These are phyloP conservation scores for Rosa lucieae DNA, from an alignment of 306 rosid species.

Conservation along the genomic window DNA sequence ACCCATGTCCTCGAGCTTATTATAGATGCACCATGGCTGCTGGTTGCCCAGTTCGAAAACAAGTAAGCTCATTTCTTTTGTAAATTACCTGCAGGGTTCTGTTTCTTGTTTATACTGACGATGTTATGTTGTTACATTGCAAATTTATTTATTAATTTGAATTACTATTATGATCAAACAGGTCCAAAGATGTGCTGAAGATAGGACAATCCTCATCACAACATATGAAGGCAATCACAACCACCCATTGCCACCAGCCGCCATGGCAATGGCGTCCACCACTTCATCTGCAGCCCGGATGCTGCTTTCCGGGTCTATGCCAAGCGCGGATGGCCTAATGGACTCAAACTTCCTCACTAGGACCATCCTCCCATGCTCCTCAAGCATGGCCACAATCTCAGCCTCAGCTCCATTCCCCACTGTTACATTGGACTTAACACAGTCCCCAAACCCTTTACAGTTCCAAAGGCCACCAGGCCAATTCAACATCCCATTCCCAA, in stretches of 20 bases:
- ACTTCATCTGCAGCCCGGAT: slow-evolving; percentile 75
- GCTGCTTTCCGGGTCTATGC: slow-evolving; percentile 79
- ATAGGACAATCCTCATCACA: slow-evolving; percentile 58
- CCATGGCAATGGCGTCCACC: slow-evolving; percentile 79
- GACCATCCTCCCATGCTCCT: slow-evolving; percentile 58
- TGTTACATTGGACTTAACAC: slow-evolving; percentile 78
- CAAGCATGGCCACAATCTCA: slow-evolving; percentile 82
- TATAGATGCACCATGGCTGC: slow-evolving; percentile 77
- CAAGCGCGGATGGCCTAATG: slow-evolving; percentile 57
- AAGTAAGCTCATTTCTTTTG: slow-evolving; percentile 41
- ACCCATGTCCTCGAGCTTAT: slow-evolving; percentile 91
- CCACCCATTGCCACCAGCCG: slow-evolving; percentile 83
- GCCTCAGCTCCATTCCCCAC: slow-evolving; percentile 93
- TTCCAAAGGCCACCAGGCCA: slow-evolving; percentile 42
- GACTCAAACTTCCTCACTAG: slow-evolving; percentile 58
- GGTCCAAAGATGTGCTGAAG: slow-evolving; percentile 95
- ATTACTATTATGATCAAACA: slow-evolving; percentile 20
- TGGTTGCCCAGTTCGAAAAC: slow-evolving; percentile 88
- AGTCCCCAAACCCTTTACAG: slow-evolving; percentile 53
- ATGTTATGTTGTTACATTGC: slow-evolving; percentile 1
- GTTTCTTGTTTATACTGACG: neutral
- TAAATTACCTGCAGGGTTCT: too few species aligned
- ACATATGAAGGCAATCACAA: slow-evolving; percentile 88
- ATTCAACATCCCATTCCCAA: slow-evolving; percentile 46
- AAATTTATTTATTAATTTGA: neutral